phyloP scores from a whole-genome alignment of 371 early-diverging fungal species.

The Conidiobolus incongruus region DNA sequence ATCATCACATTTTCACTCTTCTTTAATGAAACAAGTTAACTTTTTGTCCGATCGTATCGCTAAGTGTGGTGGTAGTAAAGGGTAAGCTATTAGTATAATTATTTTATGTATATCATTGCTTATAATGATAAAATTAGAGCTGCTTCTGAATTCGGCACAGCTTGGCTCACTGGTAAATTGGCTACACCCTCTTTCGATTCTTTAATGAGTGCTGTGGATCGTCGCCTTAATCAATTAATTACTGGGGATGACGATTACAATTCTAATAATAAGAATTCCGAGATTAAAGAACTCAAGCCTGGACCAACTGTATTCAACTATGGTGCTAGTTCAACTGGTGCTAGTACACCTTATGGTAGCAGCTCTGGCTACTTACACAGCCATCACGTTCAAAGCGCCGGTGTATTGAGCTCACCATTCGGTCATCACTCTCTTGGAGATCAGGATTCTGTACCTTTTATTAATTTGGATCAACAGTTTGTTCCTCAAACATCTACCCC shows the following conservation, averaged over 20 bases:
- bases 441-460: too few relatives aligned
- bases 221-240: conserved; percentile 44
- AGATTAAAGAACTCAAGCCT: conserved; percentile 1
- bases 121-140: neutral
- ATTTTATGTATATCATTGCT: neutral
- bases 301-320: conserved; percentile 3
- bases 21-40: conserved; percentile 32
- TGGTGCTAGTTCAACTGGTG: neutral
- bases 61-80: conserved; percentile 13
- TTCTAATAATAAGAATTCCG: neutral
- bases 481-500: too few relatives aligned
- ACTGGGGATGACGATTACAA: conserved; percentile 26
- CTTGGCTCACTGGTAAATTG: conserved; percentile 12
- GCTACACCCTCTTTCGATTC: conserved; percentile 34
- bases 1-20: conserved; percentile 48
- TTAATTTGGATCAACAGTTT: too few relatives aligned
- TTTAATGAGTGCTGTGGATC: conserved; percentile 39
- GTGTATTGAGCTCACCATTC: conserved; percentile 6
- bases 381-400: conserved; percentile 1
- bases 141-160: neutral
- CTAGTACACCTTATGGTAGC: neutral
- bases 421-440: neutral
- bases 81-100: conserved; percentile 15
- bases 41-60: conserved; percentile 21
- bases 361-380: neutral